Percentiles rank a stretch among this genome's conserved stretches.
phyloP scores from a whole-genome alignment of 805 yeast species.

The Ogataea wickerhamii region DNA sequence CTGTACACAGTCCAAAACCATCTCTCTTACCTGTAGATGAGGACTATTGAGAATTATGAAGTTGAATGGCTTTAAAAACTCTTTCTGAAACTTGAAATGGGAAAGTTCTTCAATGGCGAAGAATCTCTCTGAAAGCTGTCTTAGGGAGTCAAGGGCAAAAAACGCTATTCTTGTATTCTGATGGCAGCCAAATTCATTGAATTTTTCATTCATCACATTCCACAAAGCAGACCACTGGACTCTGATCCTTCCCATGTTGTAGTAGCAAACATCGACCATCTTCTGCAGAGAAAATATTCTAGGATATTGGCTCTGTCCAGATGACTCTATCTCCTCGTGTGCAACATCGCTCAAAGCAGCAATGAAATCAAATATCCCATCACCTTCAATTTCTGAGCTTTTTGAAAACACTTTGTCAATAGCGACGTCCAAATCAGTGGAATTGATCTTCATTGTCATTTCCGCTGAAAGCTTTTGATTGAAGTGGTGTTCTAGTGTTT shows the following conservation, averaged over 20 bases:
- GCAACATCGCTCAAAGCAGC: constrained; percentile 84
- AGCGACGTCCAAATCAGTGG: constrained; percentile 70
- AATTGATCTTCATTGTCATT: constrained; percentile 53
- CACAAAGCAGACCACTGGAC: constrained; percentile 96
- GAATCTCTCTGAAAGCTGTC: constrained; percentile 90
- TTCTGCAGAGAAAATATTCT: constrained; percentile 91
- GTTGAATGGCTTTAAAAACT: constrained; percentile 87
- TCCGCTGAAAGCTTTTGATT: constrained; percentile 62
- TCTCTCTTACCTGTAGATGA: constrained; percentile 70
- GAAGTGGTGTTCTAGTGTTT: constrained; percentile 66
- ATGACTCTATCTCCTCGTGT: constrained; percentile 84
- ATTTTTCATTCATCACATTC: constrained; percentile 89
- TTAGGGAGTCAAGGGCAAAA: constrained; percentile 89
- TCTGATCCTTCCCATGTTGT: constrained; percentile 94
- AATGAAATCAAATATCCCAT: constrained; percentile 83
- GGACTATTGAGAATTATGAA: constrained; percentile 67
- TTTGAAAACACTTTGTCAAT: constrained; percentile 86
- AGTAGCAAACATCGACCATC: constrained; percentile 95
- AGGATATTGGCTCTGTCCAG: constrained; percentile 78
- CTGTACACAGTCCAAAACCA: constrained; percentile 85
- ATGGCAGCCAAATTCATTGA: constrained; percentile 81
- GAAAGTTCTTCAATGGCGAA: constrained; percentile 91
- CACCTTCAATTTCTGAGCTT: constrained; percentile 74
- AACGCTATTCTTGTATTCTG: constrained; percentile 71
- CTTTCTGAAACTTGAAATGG: constrained; percentile 93